Conservation (phyloP, 163 green algal genomes). For the Chlorella variabilis region DNA sequence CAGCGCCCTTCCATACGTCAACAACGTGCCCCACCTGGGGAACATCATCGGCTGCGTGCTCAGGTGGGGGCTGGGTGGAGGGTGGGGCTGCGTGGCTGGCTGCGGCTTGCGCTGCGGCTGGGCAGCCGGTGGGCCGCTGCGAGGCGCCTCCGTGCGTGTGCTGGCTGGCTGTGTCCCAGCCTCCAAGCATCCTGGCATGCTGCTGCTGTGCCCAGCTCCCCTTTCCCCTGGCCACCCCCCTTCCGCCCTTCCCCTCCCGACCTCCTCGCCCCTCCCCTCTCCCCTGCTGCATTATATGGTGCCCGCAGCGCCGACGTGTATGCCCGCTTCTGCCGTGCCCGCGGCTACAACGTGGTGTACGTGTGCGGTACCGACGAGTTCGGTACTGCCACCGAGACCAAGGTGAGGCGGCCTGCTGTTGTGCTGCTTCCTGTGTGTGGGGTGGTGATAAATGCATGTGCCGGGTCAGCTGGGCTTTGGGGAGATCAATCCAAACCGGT, state of each 20-base stretch:
- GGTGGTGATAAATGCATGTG: too few relatives aligned
- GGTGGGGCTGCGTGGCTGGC: too few relatives aligned
- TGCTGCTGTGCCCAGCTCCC: too few relatives aligned
- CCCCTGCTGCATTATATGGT: too few relatives aligned
- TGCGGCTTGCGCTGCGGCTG: background rate
- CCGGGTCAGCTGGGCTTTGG: too few relatives aligned
- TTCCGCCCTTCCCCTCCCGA: too few relatives aligned
- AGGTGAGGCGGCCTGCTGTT: conserved; percentile 59
- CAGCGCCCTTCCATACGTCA: conserved; percentile 96
- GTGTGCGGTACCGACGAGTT: conserved; percentile 99
- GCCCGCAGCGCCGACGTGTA: conserved; percentile 90
- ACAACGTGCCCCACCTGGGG: conserved; percentile 98
- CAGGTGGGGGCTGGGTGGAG: conserved; percentile 17
- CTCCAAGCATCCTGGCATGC: background rate
- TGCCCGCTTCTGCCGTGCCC: conserved; percentile 85
- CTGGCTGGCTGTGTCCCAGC: background rate
- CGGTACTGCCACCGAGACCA: conserved; percentile 98
- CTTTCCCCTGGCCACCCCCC: too few relatives aligned
- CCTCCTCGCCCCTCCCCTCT: too few relatives aligned
- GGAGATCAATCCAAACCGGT: too few relatives aligned
- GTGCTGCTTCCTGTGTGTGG: background rate
- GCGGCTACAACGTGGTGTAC: conserved; percentile 95
- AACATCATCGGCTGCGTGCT: conserved; percentile 99
- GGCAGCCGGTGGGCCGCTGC: background rate
- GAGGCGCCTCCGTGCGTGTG: too few relatives aligned